A percentile compares a stretch with the other conserved stretches of the same genome.
Evolutionary conservation across 163 green algal genomes (phyloP).

Genomic region (Chlamydomonas reinhardtii): DNA sequence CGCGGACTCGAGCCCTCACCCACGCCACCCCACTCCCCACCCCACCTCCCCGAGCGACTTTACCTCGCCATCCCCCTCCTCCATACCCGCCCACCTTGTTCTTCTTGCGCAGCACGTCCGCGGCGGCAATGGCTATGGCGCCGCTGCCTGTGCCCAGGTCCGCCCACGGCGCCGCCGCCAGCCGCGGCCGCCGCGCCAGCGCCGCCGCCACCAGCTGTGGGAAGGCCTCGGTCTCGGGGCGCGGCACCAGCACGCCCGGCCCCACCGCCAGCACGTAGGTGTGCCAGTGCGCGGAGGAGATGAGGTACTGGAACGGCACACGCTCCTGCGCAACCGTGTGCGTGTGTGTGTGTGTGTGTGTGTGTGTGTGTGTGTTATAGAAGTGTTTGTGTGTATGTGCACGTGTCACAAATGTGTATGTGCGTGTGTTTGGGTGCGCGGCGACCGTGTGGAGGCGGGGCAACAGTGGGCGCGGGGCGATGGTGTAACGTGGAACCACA

Average conservation of each 20-base stretch:
- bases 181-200: conserved; percentile 9
- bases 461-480: no score
- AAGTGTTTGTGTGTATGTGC: no score
- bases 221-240: conserved; percentile 78
- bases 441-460: no score
- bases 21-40: no score
- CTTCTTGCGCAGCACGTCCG: conserved; percentile 61
- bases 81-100: conserved; percentile 20
- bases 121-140: conserved; percentile 80
- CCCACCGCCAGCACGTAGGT: conserved; percentile 85
- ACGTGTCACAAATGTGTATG: no score
- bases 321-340: neutral
- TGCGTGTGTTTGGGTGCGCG: no score
- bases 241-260: conserved; percentile 86
- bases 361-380: neutral
- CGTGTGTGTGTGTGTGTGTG: neutral
- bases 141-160: conserved; percentile 92
- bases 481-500: no score
- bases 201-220: conserved; percentile 47
- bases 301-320: conserved; percentile 83
- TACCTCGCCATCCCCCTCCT: no score
- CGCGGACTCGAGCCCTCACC: no score
- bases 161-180: conserved; percentile 72
- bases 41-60: no score
- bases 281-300: conserved; percentile 81